Conservation (phyloP, 1,284 basidiomycete species). For the Cerioporus squamosus region DNA sequence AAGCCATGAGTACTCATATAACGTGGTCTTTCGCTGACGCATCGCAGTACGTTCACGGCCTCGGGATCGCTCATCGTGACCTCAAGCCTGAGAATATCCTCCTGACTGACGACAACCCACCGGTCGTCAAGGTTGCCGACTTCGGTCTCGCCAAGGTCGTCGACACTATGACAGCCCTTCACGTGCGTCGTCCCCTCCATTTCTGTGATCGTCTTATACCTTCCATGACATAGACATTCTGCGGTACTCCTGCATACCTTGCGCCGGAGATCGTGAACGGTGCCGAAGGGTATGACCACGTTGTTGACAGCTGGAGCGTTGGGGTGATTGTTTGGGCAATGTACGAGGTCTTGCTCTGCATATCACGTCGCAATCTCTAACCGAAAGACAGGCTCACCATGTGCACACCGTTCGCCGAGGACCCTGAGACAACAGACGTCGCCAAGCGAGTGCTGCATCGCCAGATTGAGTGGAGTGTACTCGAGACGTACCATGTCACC, state of each 20-base stretch:
- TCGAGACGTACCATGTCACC: constrained; percentile 36
- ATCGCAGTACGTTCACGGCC: constrained; percentile 63
- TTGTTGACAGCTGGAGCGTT: constrained; percentile 16
- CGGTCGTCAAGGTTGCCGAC: constrained; percentile 81
- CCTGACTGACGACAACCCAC: constrained; percentile 63
- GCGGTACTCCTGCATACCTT: constrained; percentile 8
- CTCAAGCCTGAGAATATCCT: constrained; percentile 89
- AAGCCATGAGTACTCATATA: not conserved
- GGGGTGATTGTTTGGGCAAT: constrained; percentile 10
- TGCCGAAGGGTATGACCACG: constrained; percentile 1
- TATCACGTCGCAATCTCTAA: not conserved
- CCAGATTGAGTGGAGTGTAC: constrained; percentile 62
- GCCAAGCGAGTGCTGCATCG: constrained; percentile 57
- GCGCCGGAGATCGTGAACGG: constrained; percentile 6
- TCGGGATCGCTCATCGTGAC: constrained; percentile 83
- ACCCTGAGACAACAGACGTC: constrained; percentile 56
- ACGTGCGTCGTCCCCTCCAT: constrained; percentile 41
- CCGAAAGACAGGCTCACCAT: constrained; percentile 64
- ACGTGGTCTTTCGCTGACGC: not conserved
- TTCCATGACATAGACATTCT: constrained; percentile 2
- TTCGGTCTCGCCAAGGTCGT: constrained; percentile 90
- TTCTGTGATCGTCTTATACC: constrained; percentile 2
- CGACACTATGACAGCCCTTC: constrained; percentile 67
- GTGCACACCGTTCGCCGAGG: constrained; percentile 70
- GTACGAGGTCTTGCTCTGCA: not conserved